Base-by-base conservation (phyloP, 2,329 filamentous ascomycete genomes). In the Fusarium humuli region DNA sequence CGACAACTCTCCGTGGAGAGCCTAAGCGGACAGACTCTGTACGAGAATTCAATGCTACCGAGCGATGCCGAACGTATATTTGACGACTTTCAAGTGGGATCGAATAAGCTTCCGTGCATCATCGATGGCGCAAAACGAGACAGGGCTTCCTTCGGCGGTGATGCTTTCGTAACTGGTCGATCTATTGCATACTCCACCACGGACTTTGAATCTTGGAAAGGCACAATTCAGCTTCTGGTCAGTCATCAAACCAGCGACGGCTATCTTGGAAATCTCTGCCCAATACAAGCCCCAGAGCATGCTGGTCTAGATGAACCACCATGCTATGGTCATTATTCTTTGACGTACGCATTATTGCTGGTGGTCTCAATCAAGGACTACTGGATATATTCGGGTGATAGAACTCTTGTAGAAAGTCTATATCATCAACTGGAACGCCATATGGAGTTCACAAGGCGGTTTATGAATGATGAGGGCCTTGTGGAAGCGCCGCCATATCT, bases 231-330 rank as follows among this genome's bases (percentile, higher is more conserved):
- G 3, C 45, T 61, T 2, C 12, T 61, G 1, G 6, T 50, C 1
- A 61, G 58, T 1, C 58, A 61, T 5, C 58, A 61, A 1, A 45
- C n/a, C 3, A 60, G 50, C 9, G 45, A 61, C 7, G 58, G 58
- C 1, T 61, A 61, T n/a, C 45, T 61, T 12, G 54, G 58, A 0
- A 61, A 61, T 18, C 37, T 61, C 1, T 59, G 44, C 2, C 58
- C 58, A 1, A 23, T 61, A n/a, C 58, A 61, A 13, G 58, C 58
- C 1, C 58, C 58, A 10, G 20, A n/a, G 9, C 58, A 61, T 9
- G 12, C 22, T 11, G 22, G 23, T 0, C 2, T 12, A 20, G 45
- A 50, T 4, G 54, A 60, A 1, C 58, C 58, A 3, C 54, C 58
- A 2, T 10, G 7, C 12, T 61, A 61, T 1, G 54, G 54, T 6